Conservation (phyloP, 345 rosid genomes). For the Firmiana major region DNA sequence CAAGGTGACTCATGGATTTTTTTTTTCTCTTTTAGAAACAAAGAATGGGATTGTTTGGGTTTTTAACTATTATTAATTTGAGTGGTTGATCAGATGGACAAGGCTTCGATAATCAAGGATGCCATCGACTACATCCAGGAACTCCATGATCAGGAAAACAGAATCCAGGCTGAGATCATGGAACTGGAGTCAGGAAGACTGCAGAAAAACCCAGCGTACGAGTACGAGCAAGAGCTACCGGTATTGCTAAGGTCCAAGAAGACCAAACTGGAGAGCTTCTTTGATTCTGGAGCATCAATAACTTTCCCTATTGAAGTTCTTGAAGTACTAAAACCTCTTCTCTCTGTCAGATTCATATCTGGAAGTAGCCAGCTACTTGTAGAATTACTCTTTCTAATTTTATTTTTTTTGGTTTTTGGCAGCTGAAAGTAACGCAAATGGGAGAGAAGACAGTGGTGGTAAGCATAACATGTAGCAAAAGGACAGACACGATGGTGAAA, state of each 20-base stretch:
- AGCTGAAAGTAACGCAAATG: conserved; percentile 74
- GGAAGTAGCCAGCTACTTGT: too few species aligned
- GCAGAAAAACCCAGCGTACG: conserved; percentile 37
- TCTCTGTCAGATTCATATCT: background rate
- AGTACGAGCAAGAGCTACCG: conserved; percentile 57
- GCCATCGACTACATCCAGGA: conserved; percentile 88
- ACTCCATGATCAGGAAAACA: conserved; percentile 69
- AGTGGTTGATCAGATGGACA: conserved; percentile 65
- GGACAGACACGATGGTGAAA: conserved; percentile 81
- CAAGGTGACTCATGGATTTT: conserved; percentile 29
- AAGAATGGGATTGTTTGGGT: background rate
- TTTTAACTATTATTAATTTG: too few species aligned
- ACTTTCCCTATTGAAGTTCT: conserved; percentile 63
- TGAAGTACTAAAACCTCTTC: conserved; percentile 16
- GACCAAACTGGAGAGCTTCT: conserved; percentile 44
- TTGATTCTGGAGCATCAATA: conserved; percentile 35
- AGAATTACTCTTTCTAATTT: too few species aligned
- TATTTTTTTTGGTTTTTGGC: background rate
- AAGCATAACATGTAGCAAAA: conserved; percentile 75
- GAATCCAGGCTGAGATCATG: conserved; percentile 62
- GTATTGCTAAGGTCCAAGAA: conserved; percentile 64
- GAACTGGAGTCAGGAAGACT: conserved; percentile 62
- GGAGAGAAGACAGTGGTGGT: conserved; percentile 69
- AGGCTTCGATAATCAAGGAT: conserved; percentile 96
- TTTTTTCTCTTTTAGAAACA: background rate